Base-by-base conservation (phyloP, 768 basidiomycete species). In the Leucogyrophana mollusca region DNA sequence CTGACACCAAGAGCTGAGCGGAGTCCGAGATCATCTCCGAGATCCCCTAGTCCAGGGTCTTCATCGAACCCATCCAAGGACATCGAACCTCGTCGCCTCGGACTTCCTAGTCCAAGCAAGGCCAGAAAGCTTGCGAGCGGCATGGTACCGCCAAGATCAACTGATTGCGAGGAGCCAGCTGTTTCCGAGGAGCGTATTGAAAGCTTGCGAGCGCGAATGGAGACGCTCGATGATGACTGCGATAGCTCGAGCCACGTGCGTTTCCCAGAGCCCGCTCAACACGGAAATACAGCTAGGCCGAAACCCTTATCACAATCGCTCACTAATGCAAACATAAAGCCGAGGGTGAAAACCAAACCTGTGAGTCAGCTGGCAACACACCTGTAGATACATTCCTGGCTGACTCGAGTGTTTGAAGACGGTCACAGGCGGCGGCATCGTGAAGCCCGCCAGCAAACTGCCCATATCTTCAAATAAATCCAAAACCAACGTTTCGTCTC, bases 1-100 rank as follows among this genome's bases (percentile, higher is more conserved):
- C 60, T 75, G 8, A 70, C 72, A 20, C 73, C 76, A 55, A 66
- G 60, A 49, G 68, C 65, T 22, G 39, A 50, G 11, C 34, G 14
- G n/a, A 38, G 47, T 16, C 13, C 49, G 23, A 40, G 20, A 24
- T 32, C 47, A 9, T 43, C 37, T 9, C 35, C 41, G 13, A 34
- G 18, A n/a, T 49, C 52, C 1, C 47, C 24, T 34, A 54, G 59
- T 4, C 52, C 58, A 23, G 47, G 51, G 6, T 46, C 41, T 20
- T 45, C 50, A 23, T 49, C 56, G 40, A 58, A 35, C 49, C 52
- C 43, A 41, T 40, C 4, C 43, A 46, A 49, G 40, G 45, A 45
- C 43, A 21, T 34, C 25, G 13, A 3, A 44, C 40, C 43, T 49
- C 45, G 46, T 22, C 43, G 34, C 52, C 47, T 54, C 44, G 52